Evolutionary conservation across 2,329 filamentous ascomycete species (phyloP).

Genomic region (Neonectria magnoliae): DNA sequence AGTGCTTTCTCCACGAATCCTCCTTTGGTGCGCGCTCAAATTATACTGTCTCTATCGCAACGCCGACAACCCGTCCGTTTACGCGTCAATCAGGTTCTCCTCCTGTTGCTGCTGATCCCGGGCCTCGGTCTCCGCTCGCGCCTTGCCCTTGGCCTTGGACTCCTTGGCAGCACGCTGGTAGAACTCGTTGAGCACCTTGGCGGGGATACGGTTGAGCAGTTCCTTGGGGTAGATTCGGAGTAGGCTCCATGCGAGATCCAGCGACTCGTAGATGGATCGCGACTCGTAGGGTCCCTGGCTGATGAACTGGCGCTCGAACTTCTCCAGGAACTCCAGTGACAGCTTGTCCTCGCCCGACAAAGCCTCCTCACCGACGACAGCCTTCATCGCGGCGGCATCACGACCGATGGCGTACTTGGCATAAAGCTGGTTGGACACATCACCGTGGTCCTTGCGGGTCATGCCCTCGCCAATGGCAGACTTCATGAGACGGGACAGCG

Average conservation of each 20-base stretch:
- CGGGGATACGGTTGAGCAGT: slow-evolving; percentile 91
- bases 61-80: slow-evolving; percentile 35
- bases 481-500: slow-evolving; percentile 99
- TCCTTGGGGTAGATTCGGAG: slow-evolving; percentile 98
- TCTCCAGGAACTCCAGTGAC: slow-evolving; percentile 96
- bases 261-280: slow-evolving; percentile 89
- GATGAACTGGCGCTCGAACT: slow-evolving; percentile 97
- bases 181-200: slow-evolving; percentile 84
- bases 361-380: slow-evolving; percentile 97
- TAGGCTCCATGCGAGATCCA: slow-evolving; percentile 96
- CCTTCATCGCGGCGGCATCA: slow-evolving; percentile 99
- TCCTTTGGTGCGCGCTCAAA: slow-evolving; percentile 37
- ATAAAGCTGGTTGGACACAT: slow-evolving; percentile 99
- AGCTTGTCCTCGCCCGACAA: slow-evolving; percentile 96
- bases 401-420: slow-evolving; percentile 99
- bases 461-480: slow-evolving; percentile 98
- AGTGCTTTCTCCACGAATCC: slow-evolving; percentile 36
- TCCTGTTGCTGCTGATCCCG: slow-evolving; percentile 57
- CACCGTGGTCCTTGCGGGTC: slow-evolving; percentile 95
- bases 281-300: slow-evolving; percentile 91
- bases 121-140: slow-evolving; percentile 54
- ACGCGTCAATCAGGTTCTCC: slow-evolving; percentile 71
- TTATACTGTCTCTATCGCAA: slow-evolving; percentile 42
- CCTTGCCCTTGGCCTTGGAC: slow-evolving; percentile 70
- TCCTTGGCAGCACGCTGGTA: slow-evolving; percentile 76